phyloP scores from a whole-genome alignment of 2,329 filamentous ascomycete genomes.

The Ramularia endophylla region DNA sequence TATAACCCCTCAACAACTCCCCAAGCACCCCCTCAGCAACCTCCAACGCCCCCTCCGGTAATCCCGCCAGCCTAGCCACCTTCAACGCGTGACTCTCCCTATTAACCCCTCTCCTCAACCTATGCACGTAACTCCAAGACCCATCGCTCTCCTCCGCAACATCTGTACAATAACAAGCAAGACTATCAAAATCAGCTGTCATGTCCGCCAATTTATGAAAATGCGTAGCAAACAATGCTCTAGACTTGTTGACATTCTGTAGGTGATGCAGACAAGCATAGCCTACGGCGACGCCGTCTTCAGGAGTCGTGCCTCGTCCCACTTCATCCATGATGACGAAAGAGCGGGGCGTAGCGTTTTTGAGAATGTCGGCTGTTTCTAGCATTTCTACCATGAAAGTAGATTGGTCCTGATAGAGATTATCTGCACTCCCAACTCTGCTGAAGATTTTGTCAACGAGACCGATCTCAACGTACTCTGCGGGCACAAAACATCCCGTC shows the following conservation, averaged over 20 bases:
- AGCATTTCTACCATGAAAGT: slow-evolving; percentile 99
- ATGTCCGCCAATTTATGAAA: slow-evolving; percentile 83
- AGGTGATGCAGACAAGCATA: slow-evolving; percentile 85
- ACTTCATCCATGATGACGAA: slow-evolving; percentile 99
- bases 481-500: slow-evolving; percentile 87
- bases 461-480: slow-evolving; percentile 76
- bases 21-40: slow-evolving; percentile 58
- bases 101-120: slow-evolving; percentile 74
- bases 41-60: slow-evolving; percentile 66
- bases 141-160: slow-evolving; percentile 62
- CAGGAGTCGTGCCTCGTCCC: slow-evolving; percentile 85
- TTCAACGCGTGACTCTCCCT: slow-evolving; percentile 85
- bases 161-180: slow-evolving; percentile 84
- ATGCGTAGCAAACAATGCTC: slow-evolving; percentile 89
- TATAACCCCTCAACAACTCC: slow-evolving; percentile 3
- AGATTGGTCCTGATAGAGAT: slow-evolving; percentile 88
- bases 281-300: slow-evolving; percentile 84
- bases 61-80: slow-evolving; percentile 76
- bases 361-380: slow-evolving; percentile 86
- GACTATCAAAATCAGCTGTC: slow-evolving; percentile 51
- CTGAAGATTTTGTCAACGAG: slow-evolving; percentile 96
- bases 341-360: slow-evolving; percentile 71
- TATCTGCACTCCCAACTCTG: slow-evolving; percentile 81
- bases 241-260: slow-evolving; percentile 67
- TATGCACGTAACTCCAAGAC: slow-evolving; percentile 82